A percentile compares a stretch with the other conserved stretches of the same genome.
These are phyloP conservation scores for Gracilaria domingensis DNA, from an alignment of 23 red algal species.

Conservation along the genomic window DNA sequence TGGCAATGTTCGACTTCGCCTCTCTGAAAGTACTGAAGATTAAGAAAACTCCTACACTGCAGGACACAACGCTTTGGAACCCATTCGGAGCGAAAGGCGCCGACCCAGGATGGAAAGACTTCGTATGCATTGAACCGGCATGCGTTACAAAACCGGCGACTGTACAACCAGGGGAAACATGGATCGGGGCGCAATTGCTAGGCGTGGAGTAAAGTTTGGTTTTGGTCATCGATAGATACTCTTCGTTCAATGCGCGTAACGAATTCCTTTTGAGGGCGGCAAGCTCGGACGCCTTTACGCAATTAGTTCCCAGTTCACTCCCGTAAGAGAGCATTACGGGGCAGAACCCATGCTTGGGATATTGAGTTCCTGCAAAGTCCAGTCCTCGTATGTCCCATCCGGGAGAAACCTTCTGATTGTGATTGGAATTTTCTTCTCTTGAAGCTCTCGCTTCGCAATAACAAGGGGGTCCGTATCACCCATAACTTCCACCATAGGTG, in stretches of 20 bases:
- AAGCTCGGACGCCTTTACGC: neutral
- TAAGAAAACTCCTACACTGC: slow-evolving; percentile 84
- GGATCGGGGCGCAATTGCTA: slow-evolving; percentile 93
- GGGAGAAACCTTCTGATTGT: slow-evolving; percentile 95
- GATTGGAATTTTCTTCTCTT: slow-evolving; percentile 98
- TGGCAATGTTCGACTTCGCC: slow-evolving; percentile 91
- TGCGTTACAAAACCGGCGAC: slow-evolving; percentile 76
- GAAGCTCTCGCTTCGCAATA: slow-evolving; percentile 92
- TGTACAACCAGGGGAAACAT: slow-evolving; percentile 88
- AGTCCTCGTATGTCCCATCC: slow-evolving; percentile 96
- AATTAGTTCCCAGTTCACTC: neutral
- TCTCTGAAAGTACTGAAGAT: slow-evolving; percentile 91
- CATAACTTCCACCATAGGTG: slow-evolving; percentile 89
- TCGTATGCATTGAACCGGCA: slow-evolving; percentile 96
- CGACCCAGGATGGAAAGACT: slow-evolving; percentile 94
- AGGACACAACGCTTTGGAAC: slow-evolving; percentile 96
- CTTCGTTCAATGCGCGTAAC: neutral
- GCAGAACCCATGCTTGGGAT: slow-evolving; percentile 66
- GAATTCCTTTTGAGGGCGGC: neutral
- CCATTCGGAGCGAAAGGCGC: slow-evolving; percentile 91
- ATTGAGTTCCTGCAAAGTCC: slow-evolving; percentile 87
- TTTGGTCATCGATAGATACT: neutral
- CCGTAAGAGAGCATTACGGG: slow-evolving; percentile 8
- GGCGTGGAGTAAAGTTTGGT: slow-evolving; percentile 75
- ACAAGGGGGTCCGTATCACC: slow-evolving; percentile 93